Percentiles rank a stretch among this genome's conserved stretches.
phyloP scores from a whole-genome alignment of 1,284 basidiomycete genomes.

The Microbotryum silenes-acaulis region DNA sequence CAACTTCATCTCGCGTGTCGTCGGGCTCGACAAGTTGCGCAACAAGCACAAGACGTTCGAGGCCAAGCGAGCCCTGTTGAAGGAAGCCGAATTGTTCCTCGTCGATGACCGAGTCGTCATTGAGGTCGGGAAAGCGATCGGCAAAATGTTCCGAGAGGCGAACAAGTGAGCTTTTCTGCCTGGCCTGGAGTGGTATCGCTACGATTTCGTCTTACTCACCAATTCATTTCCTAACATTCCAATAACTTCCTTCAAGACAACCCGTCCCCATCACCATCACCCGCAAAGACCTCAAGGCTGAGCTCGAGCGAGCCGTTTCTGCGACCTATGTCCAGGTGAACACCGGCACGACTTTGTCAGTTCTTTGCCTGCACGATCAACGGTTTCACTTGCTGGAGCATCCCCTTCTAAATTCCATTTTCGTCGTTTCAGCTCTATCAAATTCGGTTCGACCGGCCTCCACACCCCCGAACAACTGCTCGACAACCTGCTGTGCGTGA shows the following conservation, averaged over 20 bases:
- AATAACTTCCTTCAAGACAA: constrained; percentile 52
- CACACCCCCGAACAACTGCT: constrained; percentile 66
- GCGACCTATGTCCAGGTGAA: constrained; percentile 92
- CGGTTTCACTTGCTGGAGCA: not conserved
- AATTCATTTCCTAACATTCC: not conserved
- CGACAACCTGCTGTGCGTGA: constrained; percentile 67
- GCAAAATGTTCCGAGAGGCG: constrained; percentile 82
- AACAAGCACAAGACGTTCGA: constrained; percentile 92
- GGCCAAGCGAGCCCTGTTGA: constrained; percentile 71
- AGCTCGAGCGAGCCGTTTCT: constrained; percentile 80
- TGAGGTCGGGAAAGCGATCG: constrained; percentile 77
- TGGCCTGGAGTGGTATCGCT: not conserved
- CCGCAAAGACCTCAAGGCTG: constrained; percentile 76
- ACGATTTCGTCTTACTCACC: not conserved
- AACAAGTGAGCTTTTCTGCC: constrained; percentile 62
- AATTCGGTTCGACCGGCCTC: constrained; percentile 62
- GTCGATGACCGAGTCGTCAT: constrained; percentile 84
- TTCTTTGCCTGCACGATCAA: not conserved
- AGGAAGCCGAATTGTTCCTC: constrained; percentile 85
- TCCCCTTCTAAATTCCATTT: not conserved
- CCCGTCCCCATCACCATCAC: constrained; percentile 84
- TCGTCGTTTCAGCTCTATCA: constrained; percentile 58
- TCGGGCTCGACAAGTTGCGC: constrained; percentile 79
- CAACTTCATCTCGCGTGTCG: constrained; percentile 84
- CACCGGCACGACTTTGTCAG: constrained; percentile 63